Base-by-base conservation (phyloP, 306 rosid genomes). In the Cotoneaster glaucophyllus region DNA sequence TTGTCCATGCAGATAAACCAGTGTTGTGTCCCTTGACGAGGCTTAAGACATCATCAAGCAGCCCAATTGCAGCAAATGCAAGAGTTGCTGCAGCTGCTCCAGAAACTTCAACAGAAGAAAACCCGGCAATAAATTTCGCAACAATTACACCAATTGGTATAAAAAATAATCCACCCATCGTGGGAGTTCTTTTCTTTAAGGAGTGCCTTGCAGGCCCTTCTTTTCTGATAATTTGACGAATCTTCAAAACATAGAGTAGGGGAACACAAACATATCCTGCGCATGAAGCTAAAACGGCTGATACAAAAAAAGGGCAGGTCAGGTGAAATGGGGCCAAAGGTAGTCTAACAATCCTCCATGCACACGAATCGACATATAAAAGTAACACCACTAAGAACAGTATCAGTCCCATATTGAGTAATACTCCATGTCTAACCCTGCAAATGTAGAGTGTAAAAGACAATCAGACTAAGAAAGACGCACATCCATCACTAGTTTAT, bases 161-260 rank as follows among this genome's bases (percentile, higher is more conserved):
- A 76, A 94, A 92, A 73, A 94, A 78, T 81, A 94, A 82, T 85
- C 97, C 98, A 80, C 98, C 98, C 95, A 94, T 74, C 58, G 97
- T 88, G 45, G 97, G 98, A 48, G 93, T 90, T 68, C 83, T 75
- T 81, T 68, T 88, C 77, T 80, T 88, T 34, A 82, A 56, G 59
- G 81, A 78, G 69, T 85, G 91, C 77, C 89, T 80, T 39, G 77
- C 67, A 57, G 88, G 87, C 57, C 86, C 90, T 67, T 84, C 92
- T 69, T 80, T 82, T 79, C 88, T 84, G 65, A 86, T 67, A 50
- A 90, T 86, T 71, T 90, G 96, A 75, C 83, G 85, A 81, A 76
- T 69, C 86, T 87, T 88, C 78, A 94, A 62, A 72, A 53, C 70
- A 78, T 82, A 83, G 62, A 92, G 88, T 67, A 94, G 75, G 10